Conservation (phyloP, 176 grass and related monocot species). For the Oryza officinalis region DNA sequence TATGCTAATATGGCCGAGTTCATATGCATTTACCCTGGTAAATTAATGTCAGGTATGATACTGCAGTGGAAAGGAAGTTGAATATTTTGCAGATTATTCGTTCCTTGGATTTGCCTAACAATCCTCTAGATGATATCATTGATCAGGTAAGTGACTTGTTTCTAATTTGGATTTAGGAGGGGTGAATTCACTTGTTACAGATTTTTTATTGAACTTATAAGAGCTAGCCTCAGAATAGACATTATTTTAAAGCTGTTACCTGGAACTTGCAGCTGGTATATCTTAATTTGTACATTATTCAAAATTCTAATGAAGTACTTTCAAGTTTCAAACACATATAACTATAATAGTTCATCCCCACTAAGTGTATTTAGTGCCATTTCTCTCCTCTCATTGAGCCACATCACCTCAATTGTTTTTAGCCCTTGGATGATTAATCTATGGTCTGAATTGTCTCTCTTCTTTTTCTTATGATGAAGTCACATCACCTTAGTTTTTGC, state of each 20-base stretch:
- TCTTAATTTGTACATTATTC: background rate
- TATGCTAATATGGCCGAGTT: slow-evolving; percentile 16
- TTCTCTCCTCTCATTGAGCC: too few relatives aligned
- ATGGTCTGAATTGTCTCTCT: too few relatives aligned
- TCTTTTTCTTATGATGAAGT: too few relatives aligned
- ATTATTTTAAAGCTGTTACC: background rate
- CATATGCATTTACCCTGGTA: slow-evolving; percentile 23
- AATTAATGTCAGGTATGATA: slow-evolving; percentile 75
- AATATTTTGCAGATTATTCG: slow-evolving; percentile 89
- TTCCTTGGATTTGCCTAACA: slow-evolving; percentile 92
- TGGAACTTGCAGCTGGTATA: slow-evolving; percentile 2
- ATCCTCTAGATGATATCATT: slow-evolving; percentile 97
- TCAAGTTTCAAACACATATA: too few relatives aligned
- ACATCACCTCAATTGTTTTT: too few relatives aligned
- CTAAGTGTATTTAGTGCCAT: too few relatives aligned
- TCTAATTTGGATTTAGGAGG: background rate
- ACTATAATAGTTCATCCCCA: too few relatives aligned
- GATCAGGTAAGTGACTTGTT: slow-evolving; percentile 72
- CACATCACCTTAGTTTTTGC: too few relatives aligned
- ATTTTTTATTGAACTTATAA: slow-evolving; percentile 12
- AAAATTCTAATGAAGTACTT: background rate
- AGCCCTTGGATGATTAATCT: too few relatives aligned
- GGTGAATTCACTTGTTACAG: background rate
- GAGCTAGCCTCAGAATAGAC: background rate
- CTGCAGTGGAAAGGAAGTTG: slow-evolving; percentile 67